Evolutionary conservation across 2,329 filamentous ascomycete genomes (phyloP), one percentile per base, ranked within the genome.

Genomic region (Dactylellina cionopaga): DNA sequence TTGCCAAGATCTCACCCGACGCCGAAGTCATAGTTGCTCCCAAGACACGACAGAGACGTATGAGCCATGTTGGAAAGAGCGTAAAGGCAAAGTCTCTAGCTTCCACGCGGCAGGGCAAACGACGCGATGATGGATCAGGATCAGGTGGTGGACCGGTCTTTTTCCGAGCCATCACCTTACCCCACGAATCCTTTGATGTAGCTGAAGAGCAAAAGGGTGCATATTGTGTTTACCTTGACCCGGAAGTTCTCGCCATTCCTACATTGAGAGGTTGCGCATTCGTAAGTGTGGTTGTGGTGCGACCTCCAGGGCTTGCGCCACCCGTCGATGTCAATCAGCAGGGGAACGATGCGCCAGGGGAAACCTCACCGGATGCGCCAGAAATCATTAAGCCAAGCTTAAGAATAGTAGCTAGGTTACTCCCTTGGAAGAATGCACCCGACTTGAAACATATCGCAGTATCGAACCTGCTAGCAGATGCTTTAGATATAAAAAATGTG

Each of bases 21-120:
- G 94, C 94, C 19, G 95, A 99, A 81, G 93, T 99, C 52, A 96
- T 98, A 75, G 95, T 99, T 71, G 95, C 95, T 2, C 95, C 95
- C 0, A 99, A 99, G 82, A 90, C 89, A 24, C 87, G 94, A 62
- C 85, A 91, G 79, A 82, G 85, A 31, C 83, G 87, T 2, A 86
- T 89, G 63, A 85, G 82, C 69, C 68, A 72, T 19, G 56, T 64
- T 29, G 58, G 60, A 31, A 65, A 62, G 54, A 73, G 69, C 25
- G 69, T 65, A 10, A 73, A 73, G 43, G 69, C 73, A 52, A 69
- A 75, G 39, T 74, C 73, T 6, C 22, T 71, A 19, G 58, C 68
- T 54, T 73, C 68, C 6, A 73, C 60, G 22, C 52, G 59, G 52
- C 37, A 71, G 70, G 39, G 63, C 19, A 43, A 62, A 59, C 24